Evolutionary conservation across 2,329 filamentous ascomycete species (phyloP).

Genomic region (Coniochaeta sp.): DNA sequence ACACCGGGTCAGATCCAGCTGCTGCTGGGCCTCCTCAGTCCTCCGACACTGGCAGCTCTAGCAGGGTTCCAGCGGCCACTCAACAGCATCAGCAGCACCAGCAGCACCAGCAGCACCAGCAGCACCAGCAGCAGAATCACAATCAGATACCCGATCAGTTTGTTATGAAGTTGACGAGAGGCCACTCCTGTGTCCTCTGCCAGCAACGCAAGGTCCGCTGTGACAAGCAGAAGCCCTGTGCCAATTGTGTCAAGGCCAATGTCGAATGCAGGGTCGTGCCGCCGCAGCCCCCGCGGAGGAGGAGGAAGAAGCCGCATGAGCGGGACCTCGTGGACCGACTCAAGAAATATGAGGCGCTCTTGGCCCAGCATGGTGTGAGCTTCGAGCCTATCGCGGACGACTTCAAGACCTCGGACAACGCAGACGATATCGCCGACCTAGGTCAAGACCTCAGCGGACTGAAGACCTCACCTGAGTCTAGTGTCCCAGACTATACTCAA

Average conservation of each 20-base stretch:
- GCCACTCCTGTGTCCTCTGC: slow-evolving; percentile 63
- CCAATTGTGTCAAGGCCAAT: slow-evolving; percentile 57
- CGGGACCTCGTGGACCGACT: slow-evolving; percentile 64
- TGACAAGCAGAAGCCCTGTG: slow-evolving; percentile 65
- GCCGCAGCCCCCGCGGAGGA: slow-evolving; percentile 48
- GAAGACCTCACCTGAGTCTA: slow-evolving; percentile 41
- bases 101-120: slow-evolving; percentile 18
- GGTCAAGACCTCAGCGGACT: slow-evolving; percentile 49
- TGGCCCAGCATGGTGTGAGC: slow-evolving; percentile 59
- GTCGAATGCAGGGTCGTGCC: slow-evolving; percentile 55
- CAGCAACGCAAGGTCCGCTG: slow-evolving; percentile 72
- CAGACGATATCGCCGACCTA: slow-evolving; percentile 49
- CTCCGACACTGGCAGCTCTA: too few species aligned
- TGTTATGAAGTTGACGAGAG: slow-evolving; percentile 48
- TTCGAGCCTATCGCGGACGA: slow-evolving; percentile 60
- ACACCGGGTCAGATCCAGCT: not conserved
- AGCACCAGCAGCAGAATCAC: too few species aligned
- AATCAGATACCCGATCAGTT: slow-evolving; percentile 29
- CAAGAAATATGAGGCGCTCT: slow-evolving; percentile 58
- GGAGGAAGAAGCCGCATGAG: slow-evolving; percentile 61
- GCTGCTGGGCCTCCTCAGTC: slow-evolving; percentile 7
- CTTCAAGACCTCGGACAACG: slow-evolving; percentile 30
- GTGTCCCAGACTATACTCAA: slow-evolving; percentile 28
- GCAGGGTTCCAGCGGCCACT: not conserved
- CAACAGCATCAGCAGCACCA: slow-evolving; percentile 10